Evolutionary conservation across 176 grass and related monocot species (phyloP), one percentile per base, ranked within the genome.

Genomic region (Ampelocalamus luodianensis): DNA sequence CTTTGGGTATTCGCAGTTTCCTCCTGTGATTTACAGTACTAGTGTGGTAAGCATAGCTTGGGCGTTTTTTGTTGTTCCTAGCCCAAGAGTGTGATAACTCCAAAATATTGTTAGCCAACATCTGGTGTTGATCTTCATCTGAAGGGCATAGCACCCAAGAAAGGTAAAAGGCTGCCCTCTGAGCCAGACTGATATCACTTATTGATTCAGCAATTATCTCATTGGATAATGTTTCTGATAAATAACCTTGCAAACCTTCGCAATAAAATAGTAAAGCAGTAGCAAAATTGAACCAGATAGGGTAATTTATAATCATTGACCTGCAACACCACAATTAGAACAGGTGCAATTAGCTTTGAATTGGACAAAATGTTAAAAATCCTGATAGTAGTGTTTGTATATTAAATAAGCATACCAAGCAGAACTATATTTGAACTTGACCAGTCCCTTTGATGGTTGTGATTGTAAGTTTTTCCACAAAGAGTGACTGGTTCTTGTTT

Each of bases 281-380:
- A 82, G 95, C 87, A 79, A 95, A 97, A 84, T 17, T 82, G 76
- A 93, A 95, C 95, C 92, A 97, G 86, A 42, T 79, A 78, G 92
- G 92, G 48, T 93, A 97, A 88, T 82, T 91, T 22, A 86, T 72
- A 81, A 88, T 75, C 87, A 93, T 78, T 37, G 63, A 78, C 95
- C 95, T 97, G 92, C 79, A 91, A 81, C 74, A 76, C 32, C 61
- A 80, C 22, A 78, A 51, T 66, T 84, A 64, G 6, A 84, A 45
- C 5, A 80, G 76, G 61, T 77, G 20, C 29, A 67, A 50, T 83
- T 85, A 91, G 51, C 45, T 76, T 65, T 70, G 42, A 45, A 48
- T 71, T 61, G 49, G 13, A 85, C 40, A 76, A 83, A 79, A 88
- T 54, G 63, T 58, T 40, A 59, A 77, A 74, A 40, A 71, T 81